These are phyloP conservation scores for Vaucheria bursata DNA, from an alignment of 352 stramenopile genomes.

Conservation along the genomic window DNA sequence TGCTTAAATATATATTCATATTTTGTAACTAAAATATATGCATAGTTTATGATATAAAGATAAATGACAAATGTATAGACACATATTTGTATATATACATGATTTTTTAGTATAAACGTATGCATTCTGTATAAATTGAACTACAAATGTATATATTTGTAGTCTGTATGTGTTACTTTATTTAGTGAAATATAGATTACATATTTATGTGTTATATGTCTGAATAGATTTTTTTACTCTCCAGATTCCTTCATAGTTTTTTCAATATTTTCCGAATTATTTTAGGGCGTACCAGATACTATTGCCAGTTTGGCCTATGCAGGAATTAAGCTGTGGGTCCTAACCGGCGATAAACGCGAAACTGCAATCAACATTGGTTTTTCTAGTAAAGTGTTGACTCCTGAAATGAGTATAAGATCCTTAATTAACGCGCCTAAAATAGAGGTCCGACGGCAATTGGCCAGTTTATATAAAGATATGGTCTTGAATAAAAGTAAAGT, in stretches of 20 bases:
- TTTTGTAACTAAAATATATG: not conserved
- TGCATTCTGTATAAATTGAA: too few species aligned
- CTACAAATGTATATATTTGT: too few species aligned
- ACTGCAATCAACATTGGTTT: conserved; percentile 87
- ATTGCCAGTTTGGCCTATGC: conserved; percentile 69
- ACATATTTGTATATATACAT: not conserved
- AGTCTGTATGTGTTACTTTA: too few species aligned
- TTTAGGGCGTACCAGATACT: conserved; percentile 62
- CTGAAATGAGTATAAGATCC: conserved; percentile 6
- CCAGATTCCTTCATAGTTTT: too few species aligned
- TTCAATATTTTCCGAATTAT: too few species aligned
- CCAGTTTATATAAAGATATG: conserved; percentile 11
- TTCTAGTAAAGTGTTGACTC: conserved; percentile 64
- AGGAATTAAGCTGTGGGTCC: conserved; percentile 82
- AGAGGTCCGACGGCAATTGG: conserved; percentile 16
- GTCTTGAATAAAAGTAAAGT: conserved; percentile 12
- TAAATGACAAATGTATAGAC: not conserved
- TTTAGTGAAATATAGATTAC: too few species aligned
- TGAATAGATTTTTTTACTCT: too few species aligned
- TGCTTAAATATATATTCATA: too few species aligned
- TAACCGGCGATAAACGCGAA: conserved; percentile 85
- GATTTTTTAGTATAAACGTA: too few species aligned
- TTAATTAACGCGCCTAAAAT: conserved; percentile 4
- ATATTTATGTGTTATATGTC: too few species aligned
- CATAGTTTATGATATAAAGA: not conserved